A percentile compares a stretch with the other conserved stretches of the same genome.
Evolutionary conservation across 768 basidiomycete species (phyloP).

Genomic region (Phylloporus sp.): DNA sequence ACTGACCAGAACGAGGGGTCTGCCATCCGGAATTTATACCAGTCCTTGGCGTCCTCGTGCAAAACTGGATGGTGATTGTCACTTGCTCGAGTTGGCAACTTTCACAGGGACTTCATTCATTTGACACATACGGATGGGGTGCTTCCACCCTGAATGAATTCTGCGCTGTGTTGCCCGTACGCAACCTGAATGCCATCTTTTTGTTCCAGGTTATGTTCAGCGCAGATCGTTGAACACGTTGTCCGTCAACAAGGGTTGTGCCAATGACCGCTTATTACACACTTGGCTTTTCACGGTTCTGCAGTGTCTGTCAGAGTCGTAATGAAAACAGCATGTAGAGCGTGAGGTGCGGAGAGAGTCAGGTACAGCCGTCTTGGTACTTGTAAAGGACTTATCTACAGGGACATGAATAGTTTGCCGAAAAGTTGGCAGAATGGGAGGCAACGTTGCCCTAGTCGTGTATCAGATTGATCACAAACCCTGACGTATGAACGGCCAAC

Average conservation of each 20-base stretch:
- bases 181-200: neutral
- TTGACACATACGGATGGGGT: neutral
- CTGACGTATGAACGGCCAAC: neutral
- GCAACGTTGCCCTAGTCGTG: neutral
- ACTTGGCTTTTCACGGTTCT: neutral
- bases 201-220: neutral
- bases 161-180: neutral
- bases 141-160: neutral
- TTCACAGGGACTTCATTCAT: neutral
- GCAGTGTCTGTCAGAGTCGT: neutral
- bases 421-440: neutral
- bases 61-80: neutral
- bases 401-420: neutral
- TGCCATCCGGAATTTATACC: slow-evolving; percentile 14
- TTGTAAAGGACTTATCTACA: neutral
- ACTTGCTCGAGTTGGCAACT: neutral
- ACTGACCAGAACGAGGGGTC: neutral
- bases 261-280: neutral
- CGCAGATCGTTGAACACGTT: neutral
- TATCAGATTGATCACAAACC: neutral
- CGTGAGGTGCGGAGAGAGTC: neutral
- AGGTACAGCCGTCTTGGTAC: neutral
- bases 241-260: neutral
- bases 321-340: neutral
- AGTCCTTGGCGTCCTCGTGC: neutral